Percentiles rank a stretch among this genome's conserved stretches.
Conservation (phyloP, 345 rosid species). For the Cardamine resedifolia region DNA sequence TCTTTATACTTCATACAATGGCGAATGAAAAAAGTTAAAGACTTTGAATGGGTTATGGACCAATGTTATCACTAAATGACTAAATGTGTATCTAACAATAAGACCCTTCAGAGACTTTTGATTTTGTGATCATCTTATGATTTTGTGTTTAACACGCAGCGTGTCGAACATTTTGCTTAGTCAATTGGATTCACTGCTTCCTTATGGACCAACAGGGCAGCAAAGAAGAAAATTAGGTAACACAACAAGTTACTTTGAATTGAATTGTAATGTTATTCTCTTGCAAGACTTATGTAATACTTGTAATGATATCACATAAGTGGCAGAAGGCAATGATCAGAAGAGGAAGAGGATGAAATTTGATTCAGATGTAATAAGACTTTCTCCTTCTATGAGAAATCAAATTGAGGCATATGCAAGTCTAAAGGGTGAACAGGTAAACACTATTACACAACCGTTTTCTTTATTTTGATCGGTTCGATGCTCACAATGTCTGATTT, state of each 20-base stretch:
- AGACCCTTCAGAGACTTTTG: neutral
- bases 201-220: conserved; percentile 65
- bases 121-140: neutral
- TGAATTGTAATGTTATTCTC: conserved; percentile 5
- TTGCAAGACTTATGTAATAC: neutral
- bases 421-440: conserved; percentile 86
- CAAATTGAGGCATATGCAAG: conserved; percentile 65
- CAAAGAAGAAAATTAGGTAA: conserved; percentile 69
- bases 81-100: neutral
- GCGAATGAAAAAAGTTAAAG: neutral
- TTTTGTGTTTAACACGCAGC: conserved; percentile 39
- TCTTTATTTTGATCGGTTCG: neutral
- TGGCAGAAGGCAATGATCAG: conserved; percentile 72
- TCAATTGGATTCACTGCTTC: conserved; percentile 69
- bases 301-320: conserved; percentile 29
- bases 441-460: neutral
- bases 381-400: conserved; percentile 57
- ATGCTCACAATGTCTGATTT: neutral
- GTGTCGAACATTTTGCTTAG: conserved; percentile 47
- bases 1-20: conserved; percentile 2
- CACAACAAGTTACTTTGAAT: neutral
- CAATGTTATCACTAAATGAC: neutral
- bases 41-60: neutral
- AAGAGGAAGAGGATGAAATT: conserved; percentile 71
- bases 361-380: conserved; percentile 68